Base-by-base conservation (phyloP, 2,329 filamentous ascomycete species). In the Sclerotinia subarctica region DNA sequence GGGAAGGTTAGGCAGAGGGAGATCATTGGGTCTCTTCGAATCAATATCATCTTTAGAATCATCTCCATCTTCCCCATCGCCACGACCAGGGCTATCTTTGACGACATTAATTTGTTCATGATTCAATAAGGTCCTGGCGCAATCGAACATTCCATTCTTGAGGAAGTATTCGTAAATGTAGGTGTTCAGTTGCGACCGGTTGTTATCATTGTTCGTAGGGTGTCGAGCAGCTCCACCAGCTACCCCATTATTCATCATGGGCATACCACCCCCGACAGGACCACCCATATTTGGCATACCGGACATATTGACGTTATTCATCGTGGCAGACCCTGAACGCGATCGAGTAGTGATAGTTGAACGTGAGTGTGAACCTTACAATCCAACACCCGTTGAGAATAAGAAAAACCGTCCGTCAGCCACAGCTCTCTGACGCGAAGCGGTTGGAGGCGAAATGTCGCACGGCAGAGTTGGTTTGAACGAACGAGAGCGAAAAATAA, bases 121-220 rank as follows among this genome's bases (percentile, higher is more conserved):
- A 56, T 85, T 83, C 67, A 92, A 81, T 69, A 97, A 83, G 60
- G 89, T 85, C 74, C 92, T 88, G 72, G 95, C 95, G 77, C 91
- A 90, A 72, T 95, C 91, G 77, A 86, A 90, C 85, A 97, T 92
- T 73, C 88, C 86, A 78, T 93, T 91, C 76, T 91, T 92, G 73
- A 97, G 83, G 72, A 98, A 94, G 78, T 95, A 94, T 77, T 95
- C 92, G 83, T 94, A 95, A 73, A 95, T 95, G 78, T 94, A 94
- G 26, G 92, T 94, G 81, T 94, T 94, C 64, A 95, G 84, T 69
- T 88, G 81, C 60, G 84, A 81, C 72, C 85, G 86, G 70, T 79
- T 79, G 63, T 62, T 51, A 49, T 81, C 78, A 38, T 75, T 71
- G 56, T 73, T 75, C 63, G 75, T 72, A 73, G 76, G 78, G 53